Evolutionary conservation across 805 yeast species (phyloP).

Genomic region (Pichia occidentalis): DNA sequence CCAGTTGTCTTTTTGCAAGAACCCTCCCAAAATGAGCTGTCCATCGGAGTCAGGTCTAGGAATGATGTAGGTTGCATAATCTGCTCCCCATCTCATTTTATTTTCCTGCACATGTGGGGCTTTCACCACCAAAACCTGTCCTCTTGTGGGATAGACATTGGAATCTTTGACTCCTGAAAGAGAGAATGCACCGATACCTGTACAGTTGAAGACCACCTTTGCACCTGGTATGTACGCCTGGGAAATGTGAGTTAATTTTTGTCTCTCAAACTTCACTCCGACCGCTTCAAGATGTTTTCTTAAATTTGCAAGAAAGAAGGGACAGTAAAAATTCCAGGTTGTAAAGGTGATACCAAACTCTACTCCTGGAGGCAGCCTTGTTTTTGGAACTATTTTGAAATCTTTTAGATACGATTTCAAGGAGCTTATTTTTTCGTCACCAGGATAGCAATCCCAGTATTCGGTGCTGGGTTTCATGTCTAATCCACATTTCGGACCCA

Average conservation of each 20-base stretch:
- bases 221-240: conserved; percentile 42
- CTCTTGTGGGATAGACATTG: conserved; percentile 63
- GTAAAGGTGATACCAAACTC: conserved; percentile 48
- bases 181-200: conserved; percentile 60
- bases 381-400: conserved; percentile 31
- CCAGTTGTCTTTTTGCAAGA: conserved; percentile 55
- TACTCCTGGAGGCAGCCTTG: conserved; percentile 44
- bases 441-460: conserved; percentile 46
- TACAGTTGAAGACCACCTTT: conserved; percentile 59
- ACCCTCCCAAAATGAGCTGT: conserved; percentile 71
- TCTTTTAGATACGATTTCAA: conserved; percentile 44
- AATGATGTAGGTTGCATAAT: conserved; percentile 58
- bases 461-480: conserved; percentile 48
- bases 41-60: conserved; percentile 62
- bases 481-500: conserved; percentile 49
- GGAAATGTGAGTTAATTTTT: conserved; percentile 43
- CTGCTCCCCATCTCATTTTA: conserved; percentile 50
- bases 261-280: conserved; percentile 48
- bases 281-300: conserved; percentile 33
- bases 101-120: conserved; percentile 63
- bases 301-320: conserved; percentile 47
- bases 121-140: conserved; percentile 65
- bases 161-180: conserved; percentile 61
- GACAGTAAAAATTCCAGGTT: conserved; percentile 69
- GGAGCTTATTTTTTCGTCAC: conserved; percentile 40